These are phyloP conservation scores for Cutaneotrichosporon cutaneum DNA, from an alignment of 1,284 basidiomycete genomes.

Conservation along the genomic window DNA sequence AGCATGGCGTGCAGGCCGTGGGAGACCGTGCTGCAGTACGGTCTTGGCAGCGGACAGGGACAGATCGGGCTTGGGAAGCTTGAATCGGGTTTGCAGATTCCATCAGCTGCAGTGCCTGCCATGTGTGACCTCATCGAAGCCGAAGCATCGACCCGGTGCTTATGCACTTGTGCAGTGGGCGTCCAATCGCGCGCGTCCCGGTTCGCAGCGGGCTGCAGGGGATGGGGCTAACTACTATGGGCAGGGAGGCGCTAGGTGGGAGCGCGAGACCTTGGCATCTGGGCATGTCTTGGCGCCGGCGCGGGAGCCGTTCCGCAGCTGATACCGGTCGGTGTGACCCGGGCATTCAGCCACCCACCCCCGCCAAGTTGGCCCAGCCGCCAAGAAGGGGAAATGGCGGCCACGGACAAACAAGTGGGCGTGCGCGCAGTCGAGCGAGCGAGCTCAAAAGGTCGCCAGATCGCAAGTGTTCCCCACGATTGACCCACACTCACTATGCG, in stretches of 20 bases:
- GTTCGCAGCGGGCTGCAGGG: background rate
- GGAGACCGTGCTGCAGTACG: background rate
- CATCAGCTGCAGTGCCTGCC: background rate
- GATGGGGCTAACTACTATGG: too few species aligned
- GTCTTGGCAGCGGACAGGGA: background rate
- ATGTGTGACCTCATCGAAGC: background rate
- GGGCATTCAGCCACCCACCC: background rate
- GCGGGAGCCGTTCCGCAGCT: background rate
- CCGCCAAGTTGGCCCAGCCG: background rate
- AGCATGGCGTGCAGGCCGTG: background rate
- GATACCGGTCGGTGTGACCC: background rate
- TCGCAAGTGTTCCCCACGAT: background rate
- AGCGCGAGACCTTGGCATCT: background rate
- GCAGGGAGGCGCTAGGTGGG: background rate
- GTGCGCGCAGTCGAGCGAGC: background rate
- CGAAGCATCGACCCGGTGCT: background rate
- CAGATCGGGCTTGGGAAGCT: background rate
- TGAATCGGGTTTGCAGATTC: background rate
- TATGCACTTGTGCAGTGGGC: background rate
- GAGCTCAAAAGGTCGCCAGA: background rate
- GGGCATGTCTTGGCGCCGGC: background rate
- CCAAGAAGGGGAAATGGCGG: background rate
- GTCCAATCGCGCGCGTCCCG: background rate
- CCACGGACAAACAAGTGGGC: background rate
- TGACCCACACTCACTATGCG: constrained; percentile 1